These are phyloP conservation scores for Acacia pycnantha DNA, from an alignment of 331 rosid species.

Conservation along the genomic window DNA sequence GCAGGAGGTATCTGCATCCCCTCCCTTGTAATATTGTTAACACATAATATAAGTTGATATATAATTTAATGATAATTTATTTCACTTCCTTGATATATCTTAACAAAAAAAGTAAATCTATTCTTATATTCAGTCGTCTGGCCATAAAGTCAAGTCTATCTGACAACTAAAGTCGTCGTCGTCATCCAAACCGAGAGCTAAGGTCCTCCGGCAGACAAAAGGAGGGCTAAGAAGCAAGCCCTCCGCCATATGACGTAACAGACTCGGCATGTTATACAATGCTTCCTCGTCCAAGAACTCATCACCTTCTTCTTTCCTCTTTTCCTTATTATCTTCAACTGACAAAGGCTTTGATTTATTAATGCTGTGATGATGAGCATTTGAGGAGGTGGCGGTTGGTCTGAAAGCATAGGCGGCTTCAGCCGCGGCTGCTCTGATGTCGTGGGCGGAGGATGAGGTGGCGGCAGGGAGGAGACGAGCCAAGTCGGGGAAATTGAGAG, in stretches of 20 bases:
- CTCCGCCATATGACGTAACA: conserved; percentile 40
- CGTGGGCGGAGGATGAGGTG: neutral
- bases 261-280: conserved; percentile 32
- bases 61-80: no score
- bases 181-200: neutral
- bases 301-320: neutral
- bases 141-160: neutral
- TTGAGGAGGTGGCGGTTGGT: neutral
- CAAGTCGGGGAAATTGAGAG: conserved; percentile 34
- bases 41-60: no score
- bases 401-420: neutral
- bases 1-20: no score
- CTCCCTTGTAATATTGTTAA: no score
- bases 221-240: conserved; percentile 36
- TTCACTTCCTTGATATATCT: rapidly evolving
- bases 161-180: neutral
- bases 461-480: conserved; percentile 22
- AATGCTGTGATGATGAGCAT: neutral
- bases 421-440: neutral
- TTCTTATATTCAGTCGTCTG: neutral
- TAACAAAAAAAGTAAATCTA: rapidly evolving
- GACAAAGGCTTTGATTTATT: neutral
- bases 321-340: neutral
- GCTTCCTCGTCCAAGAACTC: conserved; percentile 33
- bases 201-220: neutral